Evolutionary conservation across 2,329 filamentous ascomycete species (phyloP), one percentile per base, ranked within the genome.

Genomic region (Aureobasidium sp.): DNA sequence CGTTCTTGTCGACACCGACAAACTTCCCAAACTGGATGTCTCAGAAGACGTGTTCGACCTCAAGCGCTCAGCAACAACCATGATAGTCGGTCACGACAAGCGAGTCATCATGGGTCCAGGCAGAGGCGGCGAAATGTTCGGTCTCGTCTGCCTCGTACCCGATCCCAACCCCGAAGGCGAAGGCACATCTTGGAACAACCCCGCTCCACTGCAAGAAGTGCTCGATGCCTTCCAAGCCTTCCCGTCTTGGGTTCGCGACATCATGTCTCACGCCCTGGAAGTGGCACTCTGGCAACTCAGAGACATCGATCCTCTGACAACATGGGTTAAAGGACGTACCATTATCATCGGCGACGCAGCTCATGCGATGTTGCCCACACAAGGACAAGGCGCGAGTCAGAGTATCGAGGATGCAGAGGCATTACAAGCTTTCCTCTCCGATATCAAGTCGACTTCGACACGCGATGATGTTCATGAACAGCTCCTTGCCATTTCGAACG

Each of bases 271-370:
- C 4, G 71, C 70, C 1, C 64, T 69, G 7, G 69, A 73, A 47
- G 70, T 79, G 2, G 74, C 72, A 1, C 67, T 80, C 0, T 81
- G 77, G 77, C 76, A 79, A 62, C 67, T 79, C 1, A 74, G 76
- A 32, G 78, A 80, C 62, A 64, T 76, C 30, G 76, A 78, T 53
- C 73, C 76, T 0, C 59, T 79, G n/a, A 61, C 65, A 2, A 73
- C 65, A 5, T 77, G 73, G 74, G 70, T 57, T 5, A 70, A 70
- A 29, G 67, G 65, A 9, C 65, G 68, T 1, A 65, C 50, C 48
- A 61, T 64, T 27, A 8, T 64, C 37, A 70, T 75, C 10, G 74
- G 74, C 0, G 74, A 76, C 60, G 72, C 73, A 4, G 74, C 73
- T 5, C 74, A 76, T 65, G 58, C 73, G 1, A 74, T 71, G 67